These are phyloP conservation scores for Curvularia lunata DNA, from an alignment of 2,329 filamentous ascomycete species.

Conservation along the genomic window DNA sequence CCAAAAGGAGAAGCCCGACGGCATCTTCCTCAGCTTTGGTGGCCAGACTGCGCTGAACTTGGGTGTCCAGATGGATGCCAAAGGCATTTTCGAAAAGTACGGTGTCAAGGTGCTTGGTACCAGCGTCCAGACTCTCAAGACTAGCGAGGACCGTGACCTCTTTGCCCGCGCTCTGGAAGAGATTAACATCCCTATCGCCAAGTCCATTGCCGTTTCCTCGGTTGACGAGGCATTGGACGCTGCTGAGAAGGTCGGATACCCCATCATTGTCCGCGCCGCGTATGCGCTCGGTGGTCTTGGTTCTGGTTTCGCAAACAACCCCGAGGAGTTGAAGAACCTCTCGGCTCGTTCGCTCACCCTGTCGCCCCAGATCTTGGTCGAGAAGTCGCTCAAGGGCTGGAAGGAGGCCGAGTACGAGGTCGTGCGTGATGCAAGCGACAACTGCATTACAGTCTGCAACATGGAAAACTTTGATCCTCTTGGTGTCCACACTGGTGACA, in stretches of 20 bases:
- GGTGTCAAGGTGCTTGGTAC: slow-evolving; percentile 95
- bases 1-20: slow-evolving; percentile 92
- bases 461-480: slow-evolving; percentile 99
- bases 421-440: slow-evolving; percentile 94
- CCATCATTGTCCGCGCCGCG: slow-evolving; percentile 96
- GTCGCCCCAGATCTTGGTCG: slow-evolving; percentile 94
- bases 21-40: slow-evolving; percentile 96
- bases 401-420: slow-evolving; percentile 99
- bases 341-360: slow-evolving; percentile 90
- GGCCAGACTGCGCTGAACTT: slow-evolving; percentile 97
- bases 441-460: slow-evolving; percentile 99
- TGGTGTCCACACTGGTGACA: slow-evolving; percentile 97
- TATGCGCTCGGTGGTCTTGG: slow-evolving; percentile 96
- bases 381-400: slow-evolving; percentile 99
- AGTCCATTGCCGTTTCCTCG: slow-evolving; percentile 90
- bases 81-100: slow-evolving; percentile 94
- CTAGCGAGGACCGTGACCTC: slow-evolving; percentile 92
- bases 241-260: slow-evolving; percentile 86
- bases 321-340: slow-evolving; percentile 92
- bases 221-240: slow-evolving; percentile 91
- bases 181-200: slow-evolving; percentile 96
- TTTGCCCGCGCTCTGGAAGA: slow-evolving; percentile 95
- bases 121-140: slow-evolving; percentile 90
- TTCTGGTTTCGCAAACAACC: slow-evolving; percentile 93
- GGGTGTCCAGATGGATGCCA: slow-evolving; percentile 95